These are phyloP conservation scores for Astrocystis sublimbata DNA, from an alignment of 495 filamentous ascomycete genomes.

Conservation along the genomic window DNA sequence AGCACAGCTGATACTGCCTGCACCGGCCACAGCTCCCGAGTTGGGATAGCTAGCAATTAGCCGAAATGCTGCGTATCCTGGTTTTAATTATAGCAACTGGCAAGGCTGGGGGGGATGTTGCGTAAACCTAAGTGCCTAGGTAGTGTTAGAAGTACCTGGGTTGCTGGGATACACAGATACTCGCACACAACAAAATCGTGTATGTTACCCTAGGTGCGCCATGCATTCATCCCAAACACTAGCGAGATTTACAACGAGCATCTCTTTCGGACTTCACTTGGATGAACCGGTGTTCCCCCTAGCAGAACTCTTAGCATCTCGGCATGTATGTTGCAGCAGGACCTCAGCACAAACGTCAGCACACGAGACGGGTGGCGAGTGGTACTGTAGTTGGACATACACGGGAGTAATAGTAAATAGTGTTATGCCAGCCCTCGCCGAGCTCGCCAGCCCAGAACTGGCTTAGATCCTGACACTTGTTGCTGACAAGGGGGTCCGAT, in stretches of 20 bases:
- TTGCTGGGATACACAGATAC: too few relatives aligned
- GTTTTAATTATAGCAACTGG: constrained; percentile 3
- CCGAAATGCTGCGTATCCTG: constrained; percentile 18
- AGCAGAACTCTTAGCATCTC: neutral
- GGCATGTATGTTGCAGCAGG: neutral
- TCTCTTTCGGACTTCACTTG: too few relatives aligned
- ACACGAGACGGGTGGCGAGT: too few relatives aligned
- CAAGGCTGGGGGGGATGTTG: too few relatives aligned
- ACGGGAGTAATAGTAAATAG: too few relatives aligned
- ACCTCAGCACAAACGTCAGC: too few relatives aligned
- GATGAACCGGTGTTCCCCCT: too few relatives aligned
- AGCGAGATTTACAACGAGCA: neutral
- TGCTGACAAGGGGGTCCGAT: neutral
- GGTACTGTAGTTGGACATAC: too few relatives aligned
- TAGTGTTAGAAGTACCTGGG: too few relatives aligned
- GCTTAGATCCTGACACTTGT: neutral
- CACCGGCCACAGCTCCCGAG: neutral
- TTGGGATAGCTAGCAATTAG: constrained; percentile 3
- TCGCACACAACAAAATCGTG: neutral
- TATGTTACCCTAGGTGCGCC: neutral
- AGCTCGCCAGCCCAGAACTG: too few relatives aligned
- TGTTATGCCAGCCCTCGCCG: neutral
- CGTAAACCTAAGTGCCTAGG: too few relatives aligned
- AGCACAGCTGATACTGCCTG: neutral
- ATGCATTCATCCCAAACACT: neutral